Conservation (phyloP, 2,329 filamentous ascomycete species). For the Aquanectria penicillioides region DNA sequence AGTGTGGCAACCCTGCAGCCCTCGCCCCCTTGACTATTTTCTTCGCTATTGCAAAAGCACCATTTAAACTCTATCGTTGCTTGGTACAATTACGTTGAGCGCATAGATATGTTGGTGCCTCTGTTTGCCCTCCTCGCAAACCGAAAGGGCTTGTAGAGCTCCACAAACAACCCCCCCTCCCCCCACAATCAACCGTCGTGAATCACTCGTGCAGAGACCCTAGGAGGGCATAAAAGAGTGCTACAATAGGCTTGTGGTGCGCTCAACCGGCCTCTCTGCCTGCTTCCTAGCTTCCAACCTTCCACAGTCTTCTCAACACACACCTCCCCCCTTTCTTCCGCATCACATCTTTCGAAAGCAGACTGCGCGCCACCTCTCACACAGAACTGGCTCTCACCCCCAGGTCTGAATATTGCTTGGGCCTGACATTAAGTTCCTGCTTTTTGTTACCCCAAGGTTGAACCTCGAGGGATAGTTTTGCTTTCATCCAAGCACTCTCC, state of each 20-base stretch:
- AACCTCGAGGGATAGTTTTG: no score
- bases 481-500: no score
- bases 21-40: background rate
- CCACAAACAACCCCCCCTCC: background rate
- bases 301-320: no score
- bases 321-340: no score
- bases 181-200: background rate
- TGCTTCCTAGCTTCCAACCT: background rate
- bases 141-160: background rate
- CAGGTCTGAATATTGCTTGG: no score
- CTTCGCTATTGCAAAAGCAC: background rate
- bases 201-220: conserved; percentile 8
- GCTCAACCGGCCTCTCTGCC: background rate
- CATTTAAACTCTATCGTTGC: background rate
- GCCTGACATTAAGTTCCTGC: no score
- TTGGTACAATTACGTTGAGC: background rate
- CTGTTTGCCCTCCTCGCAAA: background rate
- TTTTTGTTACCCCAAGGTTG: no score
- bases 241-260: background rate
- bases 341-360: no score
- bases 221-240: background rate
- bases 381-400: no score
- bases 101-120: background rate
- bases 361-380: no score
- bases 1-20: background rate